Percentiles rank a stretch among this genome's conserved stretches.
These are phyloP conservation scores for Fusarium burgessii DNA, from an alignment of 2,329 filamentous ascomycete genomes.

Conservation along the genomic window DNA sequence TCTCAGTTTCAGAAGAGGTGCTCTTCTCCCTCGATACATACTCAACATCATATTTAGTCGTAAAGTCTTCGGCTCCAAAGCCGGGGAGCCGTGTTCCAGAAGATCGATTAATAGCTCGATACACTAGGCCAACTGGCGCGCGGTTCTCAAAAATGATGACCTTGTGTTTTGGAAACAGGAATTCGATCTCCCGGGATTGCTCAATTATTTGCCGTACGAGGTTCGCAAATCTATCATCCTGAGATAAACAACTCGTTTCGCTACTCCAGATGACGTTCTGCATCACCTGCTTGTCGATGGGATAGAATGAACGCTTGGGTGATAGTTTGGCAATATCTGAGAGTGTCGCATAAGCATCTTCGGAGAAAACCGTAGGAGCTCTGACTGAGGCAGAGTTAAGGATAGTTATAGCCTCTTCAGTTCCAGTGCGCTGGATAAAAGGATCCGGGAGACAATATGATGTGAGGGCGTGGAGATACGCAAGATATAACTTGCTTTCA, in stretches of 20 bases:
- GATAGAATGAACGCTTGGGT: conserved; percentile 59
- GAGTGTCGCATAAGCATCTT: not conserved
- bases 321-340: not conserved
- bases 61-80: conserved; percentile 40
- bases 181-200: conserved; percentile 6
- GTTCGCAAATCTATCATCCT: conserved; percentile 57
- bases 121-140: conserved; percentile 3
- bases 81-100: conserved; percentile 22
- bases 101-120: conserved; percentile 28
- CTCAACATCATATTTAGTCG: conserved; percentile 1
- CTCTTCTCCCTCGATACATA: conserved; percentile 25
- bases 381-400: conserved; percentile 60
- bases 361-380: conserved; percentile 44
- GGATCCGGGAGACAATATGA: conserved; percentile 63
- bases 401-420: conserved; percentile 64
- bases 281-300: conserved; percentile 55
- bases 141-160: rapidly evolving
- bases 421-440: conserved; percentile 63
- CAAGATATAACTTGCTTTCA: conserved; percentile 63
- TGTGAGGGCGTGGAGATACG: conserved; percentile 66
- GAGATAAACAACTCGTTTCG: conserved; percentile 55
- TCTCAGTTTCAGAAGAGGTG: not conserved
- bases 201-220: not conserved
- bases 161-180: conserved; percentile 16
- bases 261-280: conserved; percentile 59